Base-by-base conservation (phyloP, 2,329 filamentous ascomycete genomes). In the Fusarium euwallaceae region DNA sequence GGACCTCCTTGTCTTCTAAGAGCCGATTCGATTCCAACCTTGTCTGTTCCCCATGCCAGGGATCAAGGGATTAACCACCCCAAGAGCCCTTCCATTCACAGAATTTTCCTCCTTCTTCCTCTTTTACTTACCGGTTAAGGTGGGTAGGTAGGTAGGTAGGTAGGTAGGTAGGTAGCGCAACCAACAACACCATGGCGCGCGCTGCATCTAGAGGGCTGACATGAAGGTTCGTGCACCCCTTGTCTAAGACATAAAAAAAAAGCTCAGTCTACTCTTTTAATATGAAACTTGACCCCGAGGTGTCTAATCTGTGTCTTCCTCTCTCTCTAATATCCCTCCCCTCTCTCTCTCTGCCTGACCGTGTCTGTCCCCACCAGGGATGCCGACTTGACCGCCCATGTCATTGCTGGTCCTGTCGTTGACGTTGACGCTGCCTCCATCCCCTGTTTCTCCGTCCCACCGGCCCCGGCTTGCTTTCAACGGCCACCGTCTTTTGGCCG, bases 21-120 rank as follows among this genome's bases (percentile, higher is more conserved):
- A 60, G 51, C 64, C 64, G 51, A 67, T 63, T 62, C 48, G 34
- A 51, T 41, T 48, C 43, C 24, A 27, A 51, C 48, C 48, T 17
- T 53, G 45, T 34, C 53, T 55, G 29, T 27, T 53, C 48, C 48
- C 48, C 36, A 20, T 43, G 34, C 24, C 56, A 70, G 69, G 64
- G 72, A 75, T 75, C 72, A 75, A 64, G 43, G 43, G 48, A 55
- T 61, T n/a, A 17, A 27, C 17, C 20, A 53, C 9, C n/a, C 53
- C 20, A 45, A 45, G 11, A 11, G 16, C 14, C 65, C 65, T 37
- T 43, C 48, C 34, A 48, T 34, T 39, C 41, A 43, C 48, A 43
- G 58, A 12, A 20, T 53, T 53, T 64, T 29, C 41, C 6, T 17
- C 14, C 14, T 32, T 29, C 41, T 36, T 48, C 59, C 59, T 45